A percentile compares a stretch with the other conserved stretches of the same genome.
phyloP scores from a whole-genome alignment of 768 basidiomycete species.

The Daedaleopsis sinensis region DNA sequence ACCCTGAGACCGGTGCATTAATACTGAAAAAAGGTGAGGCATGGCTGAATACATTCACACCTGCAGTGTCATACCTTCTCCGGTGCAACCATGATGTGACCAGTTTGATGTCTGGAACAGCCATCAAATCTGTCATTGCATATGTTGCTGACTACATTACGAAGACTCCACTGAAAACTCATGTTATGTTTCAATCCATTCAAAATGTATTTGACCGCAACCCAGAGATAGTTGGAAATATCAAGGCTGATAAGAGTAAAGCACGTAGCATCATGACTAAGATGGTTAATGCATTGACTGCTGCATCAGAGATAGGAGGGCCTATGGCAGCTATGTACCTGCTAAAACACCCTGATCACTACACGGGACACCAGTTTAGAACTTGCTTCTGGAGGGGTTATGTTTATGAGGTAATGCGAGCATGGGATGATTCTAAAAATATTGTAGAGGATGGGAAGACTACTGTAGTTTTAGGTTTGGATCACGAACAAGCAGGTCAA shows the following conservation, averaged over 20 bases:
- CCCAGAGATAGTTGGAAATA: background rate
- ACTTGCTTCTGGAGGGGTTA: slow-evolving; percentile 11
- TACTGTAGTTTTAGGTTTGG: slow-evolving; percentile 3
- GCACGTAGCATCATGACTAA: slow-evolving; percentile 6
- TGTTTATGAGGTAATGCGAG: background rate
- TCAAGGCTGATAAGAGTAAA: background rate
- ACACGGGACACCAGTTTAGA: slow-evolving; percentile 18
- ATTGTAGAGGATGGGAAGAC: background rate
- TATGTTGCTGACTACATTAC: slow-evolving; percentile 3
- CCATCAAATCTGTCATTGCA: background rate
- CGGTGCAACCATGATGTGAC: slow-evolving; percentile 1
- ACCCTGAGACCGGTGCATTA: slow-evolving; percentile 2
- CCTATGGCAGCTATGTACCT: slow-evolving; percentile 21
- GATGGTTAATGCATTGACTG: slow-evolving; percentile 9
- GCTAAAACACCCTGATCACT: slow-evolving; percentile 20
- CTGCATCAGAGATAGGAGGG: slow-evolving; percentile 9
- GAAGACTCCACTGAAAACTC: background rate
- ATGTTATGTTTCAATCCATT: background rate
- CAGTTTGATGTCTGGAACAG: background rate
- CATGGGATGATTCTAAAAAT: background rate
- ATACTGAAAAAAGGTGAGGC: slow-evolving; percentile 3
- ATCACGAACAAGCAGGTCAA: background rate
- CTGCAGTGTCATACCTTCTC: background rate
- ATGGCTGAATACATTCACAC: slow-evolving; percentile 1
- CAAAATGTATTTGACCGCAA: background rate